These are phyloP conservation scores for Aureobasidium sp. DNA, from an alignment of 2,329 filamentous ascomycete species.

Conservation along the genomic window DNA sequence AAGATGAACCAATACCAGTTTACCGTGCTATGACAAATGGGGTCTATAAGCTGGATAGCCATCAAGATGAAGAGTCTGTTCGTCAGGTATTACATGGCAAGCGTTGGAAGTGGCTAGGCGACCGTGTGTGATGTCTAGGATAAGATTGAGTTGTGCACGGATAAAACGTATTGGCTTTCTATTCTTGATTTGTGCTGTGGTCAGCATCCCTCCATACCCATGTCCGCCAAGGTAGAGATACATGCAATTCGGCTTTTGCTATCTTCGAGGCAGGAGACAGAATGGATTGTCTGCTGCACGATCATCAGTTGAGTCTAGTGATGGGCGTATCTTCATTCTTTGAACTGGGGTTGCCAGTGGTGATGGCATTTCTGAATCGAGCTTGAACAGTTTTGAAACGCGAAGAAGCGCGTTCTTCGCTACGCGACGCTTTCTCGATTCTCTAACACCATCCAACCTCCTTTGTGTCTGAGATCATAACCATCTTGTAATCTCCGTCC, in stretches of 20 bases:
- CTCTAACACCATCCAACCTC: slow-evolving; percentile 13
- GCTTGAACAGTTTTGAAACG: not conserved
- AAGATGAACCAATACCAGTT: too few species aligned
- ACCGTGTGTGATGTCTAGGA: not conserved
- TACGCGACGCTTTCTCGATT: not conserved
- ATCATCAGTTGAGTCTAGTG: not conserved
- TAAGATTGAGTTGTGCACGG: slow-evolving; percentile 9
- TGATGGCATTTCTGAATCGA: slow-evolving; percentile 2
- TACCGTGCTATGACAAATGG: not conserved
- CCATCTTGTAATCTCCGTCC: slow-evolving; percentile 12
- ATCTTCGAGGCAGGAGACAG: not conserved
- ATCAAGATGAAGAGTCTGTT: too few species aligned
- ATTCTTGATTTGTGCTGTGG: not conserved
- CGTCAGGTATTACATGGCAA: too few species aligned
- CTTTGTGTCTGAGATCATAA: slow-evolving; percentile 1
- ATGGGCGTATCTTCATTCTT: not conserved
- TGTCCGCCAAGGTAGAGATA: not conserved
- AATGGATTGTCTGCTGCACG: not conserved
- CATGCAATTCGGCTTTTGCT: not conserved
- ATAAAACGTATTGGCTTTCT: not conserved
- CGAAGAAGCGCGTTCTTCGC: not conserved
- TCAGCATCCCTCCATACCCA: not conserved
- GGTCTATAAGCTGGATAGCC: too few species aligned
- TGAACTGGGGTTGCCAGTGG: not conserved
- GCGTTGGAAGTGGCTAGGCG: too few species aligned